Evolutionary conservation across 2,329 filamentous ascomycete genomes (phyloP).

Genomic region (Lasiodiplodia gonubiensis): DNA sequence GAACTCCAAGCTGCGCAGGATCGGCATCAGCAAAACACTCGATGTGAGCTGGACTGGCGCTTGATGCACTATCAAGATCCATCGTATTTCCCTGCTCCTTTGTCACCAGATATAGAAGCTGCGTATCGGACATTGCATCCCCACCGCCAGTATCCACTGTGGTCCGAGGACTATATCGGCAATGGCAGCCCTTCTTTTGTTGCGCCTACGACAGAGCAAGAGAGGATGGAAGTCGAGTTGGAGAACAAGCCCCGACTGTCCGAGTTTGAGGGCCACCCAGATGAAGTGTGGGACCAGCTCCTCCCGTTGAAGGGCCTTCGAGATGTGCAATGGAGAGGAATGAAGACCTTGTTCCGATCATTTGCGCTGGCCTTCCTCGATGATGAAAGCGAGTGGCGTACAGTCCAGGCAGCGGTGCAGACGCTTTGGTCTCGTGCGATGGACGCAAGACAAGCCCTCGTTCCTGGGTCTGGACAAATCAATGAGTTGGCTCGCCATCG

Average conservation of each 20-base stretch:
- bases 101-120: neutral
- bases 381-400: neutral
- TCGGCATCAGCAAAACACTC: neutral
- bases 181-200: neutral
- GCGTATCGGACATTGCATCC: neutral
- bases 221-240: neutral
- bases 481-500: neutral
- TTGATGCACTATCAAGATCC: slow-evolving; percentile 1
- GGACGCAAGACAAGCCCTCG: neutral
- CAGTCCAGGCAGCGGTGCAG: neutral
- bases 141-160: neutral
- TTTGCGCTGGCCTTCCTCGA: neutral
- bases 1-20: slow-evolving; percentile 4
- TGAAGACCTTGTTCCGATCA: slow-evolving; percentile 1
- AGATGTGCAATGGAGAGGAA: neutral
- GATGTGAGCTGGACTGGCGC: neutral
- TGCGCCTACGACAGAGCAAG: neutral
- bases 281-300: neutral
- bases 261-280: neutral
- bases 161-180: neutral
- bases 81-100: neutral
- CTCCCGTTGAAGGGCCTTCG: neutral
- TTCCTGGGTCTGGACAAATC: neutral
- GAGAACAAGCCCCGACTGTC: neutral
- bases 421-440: neutral